Conservation (phyloP, 805 yeast species). For the Grigorovia jiainica region DNA sequence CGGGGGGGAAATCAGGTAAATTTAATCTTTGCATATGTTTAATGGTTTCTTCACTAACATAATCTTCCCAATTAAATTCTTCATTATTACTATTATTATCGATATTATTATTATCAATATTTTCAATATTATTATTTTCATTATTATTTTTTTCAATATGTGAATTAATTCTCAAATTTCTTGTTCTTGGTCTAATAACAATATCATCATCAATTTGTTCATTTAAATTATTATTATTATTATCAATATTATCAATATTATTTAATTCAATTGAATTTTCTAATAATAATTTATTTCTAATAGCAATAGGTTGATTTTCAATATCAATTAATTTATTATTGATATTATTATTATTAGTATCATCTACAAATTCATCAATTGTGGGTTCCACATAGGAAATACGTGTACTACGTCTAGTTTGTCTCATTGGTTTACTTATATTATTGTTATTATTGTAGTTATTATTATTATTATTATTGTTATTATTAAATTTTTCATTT, state of each 20-base stretch:
- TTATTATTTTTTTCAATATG: neutral
- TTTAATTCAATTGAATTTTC: neutral
- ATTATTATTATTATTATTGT: too few species aligned
- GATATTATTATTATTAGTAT: neutral
- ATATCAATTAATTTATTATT: neutral
- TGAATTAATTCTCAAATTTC: neutral
- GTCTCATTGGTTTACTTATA: conserved; percentile 1
- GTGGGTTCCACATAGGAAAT: conserved; percentile 2
- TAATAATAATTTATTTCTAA: neutral
- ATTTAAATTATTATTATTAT: too few species aligned
- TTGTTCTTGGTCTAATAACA: neutral
- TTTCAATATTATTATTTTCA: neutral
- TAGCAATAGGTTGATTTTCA: neutral
- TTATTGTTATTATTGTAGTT: too few species aligned
- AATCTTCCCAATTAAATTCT: conserved; percentile 16
- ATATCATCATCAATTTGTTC: neutral
- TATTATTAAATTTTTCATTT: too few species aligned
- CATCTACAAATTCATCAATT: neutral
- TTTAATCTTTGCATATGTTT: conserved; percentile 14
- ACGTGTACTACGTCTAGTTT: conserved; percentile 6
- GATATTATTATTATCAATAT: neutral
- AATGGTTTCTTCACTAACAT: conserved; percentile 16
- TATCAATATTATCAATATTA: too few species aligned
- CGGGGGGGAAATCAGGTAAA: conserved; percentile 2
- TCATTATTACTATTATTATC: conserved; percentile 1